A percentile compares a stretch with the other conserved stretches of the same genome.
Evolutionary conservation across 2,329 filamentous ascomycete species (phyloP).

Genomic region (Fusarium robinianum): DNA sequence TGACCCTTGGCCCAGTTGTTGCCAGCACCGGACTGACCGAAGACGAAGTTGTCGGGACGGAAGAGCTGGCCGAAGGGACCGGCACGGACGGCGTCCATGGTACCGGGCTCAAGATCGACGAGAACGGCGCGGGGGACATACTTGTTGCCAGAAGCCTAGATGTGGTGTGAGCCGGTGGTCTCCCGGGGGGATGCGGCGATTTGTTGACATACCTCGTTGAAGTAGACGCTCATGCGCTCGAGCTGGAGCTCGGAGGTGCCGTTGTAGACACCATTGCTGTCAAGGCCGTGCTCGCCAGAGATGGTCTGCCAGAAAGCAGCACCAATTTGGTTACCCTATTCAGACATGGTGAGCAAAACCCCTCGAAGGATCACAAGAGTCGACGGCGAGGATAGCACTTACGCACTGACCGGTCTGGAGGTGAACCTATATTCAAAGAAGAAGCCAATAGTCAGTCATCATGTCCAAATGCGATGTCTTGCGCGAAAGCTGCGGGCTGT

Average conservation of each 20-base stretch:
- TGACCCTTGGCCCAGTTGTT: conserved; percentile 99
- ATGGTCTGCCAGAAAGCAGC: conserved; percentile 98
- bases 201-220: conserved; percentile 67
- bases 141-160: conserved; percentile 96
- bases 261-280: conserved; percentile 98
- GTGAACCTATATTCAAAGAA: conserved; percentile 79
- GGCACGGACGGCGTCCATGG: conserved; percentile 98
- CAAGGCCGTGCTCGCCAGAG: conserved; percentile 92
- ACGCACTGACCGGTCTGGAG: conserved; percentile 99
- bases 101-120: conserved; percentile 98
- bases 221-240: conserved; percentile 99
- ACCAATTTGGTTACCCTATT: conserved; percentile 99
- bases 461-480: conserved; percentile 21
- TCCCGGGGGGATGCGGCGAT: background rate
- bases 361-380: conserved; percentile 18
- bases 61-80: conserved; percentile 99
- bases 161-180: conserved; percentile 21
- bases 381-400: conserved; percentile 44
- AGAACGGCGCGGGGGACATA: conserved; percentile 99
- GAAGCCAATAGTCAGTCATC: conserved; percentile 60
- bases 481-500: conserved; percentile 17
- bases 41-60: conserved; percentile 99
- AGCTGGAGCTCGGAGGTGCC: conserved; percentile 98
- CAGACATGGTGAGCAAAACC: conserved; percentile 44
- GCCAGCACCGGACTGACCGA: conserved; percentile 98